Conservation (phyloP, 768 basidiomycete genomes). For the Lactarius evosmus region DNA sequence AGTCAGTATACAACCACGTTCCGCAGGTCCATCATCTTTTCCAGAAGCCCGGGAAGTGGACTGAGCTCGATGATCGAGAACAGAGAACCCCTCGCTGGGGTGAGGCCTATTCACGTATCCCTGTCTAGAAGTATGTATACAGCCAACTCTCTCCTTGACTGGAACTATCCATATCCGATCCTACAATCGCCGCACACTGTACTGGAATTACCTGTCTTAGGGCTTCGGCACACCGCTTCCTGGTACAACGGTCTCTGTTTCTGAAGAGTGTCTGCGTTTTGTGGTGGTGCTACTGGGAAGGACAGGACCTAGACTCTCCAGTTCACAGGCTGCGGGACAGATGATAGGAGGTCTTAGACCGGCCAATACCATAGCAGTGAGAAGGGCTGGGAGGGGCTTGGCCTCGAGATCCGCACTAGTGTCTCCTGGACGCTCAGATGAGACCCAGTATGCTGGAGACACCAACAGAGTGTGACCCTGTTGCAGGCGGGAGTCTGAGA, state of each 20-base stretch:
- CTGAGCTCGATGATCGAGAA: not conserved
- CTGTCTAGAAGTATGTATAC: not conserved
- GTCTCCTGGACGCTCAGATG: not conserved
- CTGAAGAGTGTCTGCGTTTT: not conserved
- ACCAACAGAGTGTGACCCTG: slow-evolving; percentile 11
- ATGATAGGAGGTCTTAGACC: not conserved
- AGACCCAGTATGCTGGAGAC: slow-evolving; percentile 15
- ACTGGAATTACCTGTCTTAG: no score
- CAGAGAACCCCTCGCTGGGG: not conserved
- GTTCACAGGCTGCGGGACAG: slow-evolving; percentile 7
- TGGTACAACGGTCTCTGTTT: not conserved
- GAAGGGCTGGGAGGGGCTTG: slow-evolving; percentile 12
- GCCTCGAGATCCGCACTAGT: not conserved
- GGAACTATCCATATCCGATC: not conserved
- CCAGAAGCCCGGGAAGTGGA: not conserved
- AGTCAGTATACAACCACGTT: not conserved
- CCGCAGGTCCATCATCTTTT: not conserved
- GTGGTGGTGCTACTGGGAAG: not conserved
- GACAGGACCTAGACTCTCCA: not conserved
- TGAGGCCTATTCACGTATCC: not conserved
- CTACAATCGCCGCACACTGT: no score
- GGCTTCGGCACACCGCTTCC: no score
- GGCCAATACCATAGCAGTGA: slow-evolving; percentile 14
- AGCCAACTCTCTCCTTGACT: not conserved
- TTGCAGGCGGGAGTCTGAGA: slow-evolving; percentile 5